These are phyloP conservation scores for Vanderwaltozyma polyspora DNA, from an alignment of 805 yeast species.

Conservation along the genomic window DNA sequence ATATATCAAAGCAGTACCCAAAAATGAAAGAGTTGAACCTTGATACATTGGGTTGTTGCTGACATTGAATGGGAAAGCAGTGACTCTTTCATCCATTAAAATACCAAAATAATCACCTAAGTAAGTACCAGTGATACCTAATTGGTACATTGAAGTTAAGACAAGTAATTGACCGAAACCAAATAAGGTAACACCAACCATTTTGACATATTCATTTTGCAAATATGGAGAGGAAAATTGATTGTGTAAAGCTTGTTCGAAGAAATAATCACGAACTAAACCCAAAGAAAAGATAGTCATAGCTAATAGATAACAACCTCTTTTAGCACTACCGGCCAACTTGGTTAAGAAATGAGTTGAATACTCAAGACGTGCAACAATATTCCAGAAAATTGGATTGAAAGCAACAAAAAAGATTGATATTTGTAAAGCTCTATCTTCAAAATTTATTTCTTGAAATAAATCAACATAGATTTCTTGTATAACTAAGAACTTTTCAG, in stretches of 20 bases:
- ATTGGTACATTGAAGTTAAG: constrained; percentile 73
- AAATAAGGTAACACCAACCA: constrained; percentile 46
- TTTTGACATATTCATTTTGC: constrained; percentile 30
- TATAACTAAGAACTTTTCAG: constrained; percentile 1
- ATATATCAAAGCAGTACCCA: constrained; percentile 80
- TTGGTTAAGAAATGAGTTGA: constrained; percentile 67
- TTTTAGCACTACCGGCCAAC: constrained; percentile 51
- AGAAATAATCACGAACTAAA: constrained; percentile 63
- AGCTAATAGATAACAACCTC: constrained; percentile 83
- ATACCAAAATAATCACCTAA: constrained; percentile 96
- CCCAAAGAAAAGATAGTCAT: constrained; percentile 77
- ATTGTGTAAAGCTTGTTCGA: constrained; percentile 55
- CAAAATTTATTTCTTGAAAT: constrained; percentile 10
- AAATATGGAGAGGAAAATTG: constrained; percentile 60
- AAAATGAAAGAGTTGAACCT: constrained; percentile 80
- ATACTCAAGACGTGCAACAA: constrained; percentile 81
- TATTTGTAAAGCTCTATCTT: constrained; percentile 22
- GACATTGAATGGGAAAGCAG: constrained; percentile 86
- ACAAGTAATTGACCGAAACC: constrained; percentile 73
- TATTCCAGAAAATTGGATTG: constrained; percentile 94
- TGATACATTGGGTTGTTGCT: constrained; percentile 93
- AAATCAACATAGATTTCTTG: constrained; percentile 7
- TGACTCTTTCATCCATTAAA: constrained; percentile 80
- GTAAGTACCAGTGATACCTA: constrained; percentile 94
- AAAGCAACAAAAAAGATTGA: constrained; percentile 65